Percentiles rank a stretch among this genome's conserved stretches.
Conservation (phyloP, 345 rosid genomes). For the Barbarea vulgaris region DNA sequence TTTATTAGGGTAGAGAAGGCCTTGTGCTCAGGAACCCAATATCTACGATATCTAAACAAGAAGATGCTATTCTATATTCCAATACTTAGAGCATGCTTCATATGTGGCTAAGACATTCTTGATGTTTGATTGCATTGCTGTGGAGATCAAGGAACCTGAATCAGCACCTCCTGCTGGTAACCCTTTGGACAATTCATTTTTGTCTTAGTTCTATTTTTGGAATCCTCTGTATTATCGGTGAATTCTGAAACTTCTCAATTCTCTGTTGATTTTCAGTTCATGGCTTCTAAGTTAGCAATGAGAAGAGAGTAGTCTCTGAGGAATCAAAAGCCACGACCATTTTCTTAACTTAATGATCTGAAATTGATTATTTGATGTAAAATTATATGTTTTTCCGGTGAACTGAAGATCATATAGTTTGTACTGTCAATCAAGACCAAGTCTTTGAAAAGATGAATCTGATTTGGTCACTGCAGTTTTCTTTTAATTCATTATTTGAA, state of each 20-base stretch:
- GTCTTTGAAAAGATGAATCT: too few species aligned
- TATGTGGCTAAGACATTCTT: constrained; percentile 91
- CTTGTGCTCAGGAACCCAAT: too few species aligned
- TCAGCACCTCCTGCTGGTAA: constrained; percentile 60
- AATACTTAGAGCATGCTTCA: constrained; percentile 92
- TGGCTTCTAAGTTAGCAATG: constrained; percentile 26
- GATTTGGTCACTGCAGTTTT: too few species aligned
- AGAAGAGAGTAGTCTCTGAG: constrained; percentile 17
- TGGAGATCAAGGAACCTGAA: constrained; percentile 91
- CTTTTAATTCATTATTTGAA: too few species aligned
- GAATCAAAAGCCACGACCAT: constrained; percentile 22
- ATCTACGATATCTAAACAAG: too few species aligned
- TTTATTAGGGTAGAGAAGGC: too few species aligned
- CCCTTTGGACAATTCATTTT: constrained; percentile 73
- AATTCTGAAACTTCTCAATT: background rate
- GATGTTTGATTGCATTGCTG: constrained; percentile 97
- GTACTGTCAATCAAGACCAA: background rate
- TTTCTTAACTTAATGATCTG: background rate
- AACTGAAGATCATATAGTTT: constrained; percentile 17
- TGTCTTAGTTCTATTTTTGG: background rate
- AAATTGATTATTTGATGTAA: background rate
- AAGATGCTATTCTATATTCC: too few species aligned
- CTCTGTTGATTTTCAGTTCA: constrained; percentile 27
- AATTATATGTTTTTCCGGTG: constrained; percentile 27
- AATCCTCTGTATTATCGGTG: background rate